A percentile compares a stretch with the other conserved stretches of the same genome.
Evolutionary conservation across 305 asterid species (phyloP).

Genomic region (Fraxinus sp.): DNA sequence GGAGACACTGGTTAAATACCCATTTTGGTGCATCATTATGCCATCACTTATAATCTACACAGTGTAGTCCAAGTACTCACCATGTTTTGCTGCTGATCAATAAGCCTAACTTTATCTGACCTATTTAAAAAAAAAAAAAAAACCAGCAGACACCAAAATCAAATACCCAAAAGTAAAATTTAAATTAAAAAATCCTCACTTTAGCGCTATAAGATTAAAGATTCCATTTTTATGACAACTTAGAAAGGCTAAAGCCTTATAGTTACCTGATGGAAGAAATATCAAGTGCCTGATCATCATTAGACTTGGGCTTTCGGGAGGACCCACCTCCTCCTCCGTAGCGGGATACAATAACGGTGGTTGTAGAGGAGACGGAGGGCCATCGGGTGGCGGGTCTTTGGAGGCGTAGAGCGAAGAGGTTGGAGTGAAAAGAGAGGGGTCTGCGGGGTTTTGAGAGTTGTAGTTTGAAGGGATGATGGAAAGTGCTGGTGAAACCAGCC

Average conservation of each 20-base stretch:
- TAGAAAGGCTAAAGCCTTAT: constrained; percentile 4
- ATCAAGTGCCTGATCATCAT: constrained; percentile 68
- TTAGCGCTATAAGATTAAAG: background rate
- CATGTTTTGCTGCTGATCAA: constrained; percentile 87
- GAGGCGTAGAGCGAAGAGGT: constrained; percentile 34
- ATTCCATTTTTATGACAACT: background rate
- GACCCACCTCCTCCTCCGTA: constrained; percentile 45
- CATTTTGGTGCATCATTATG: background rate
- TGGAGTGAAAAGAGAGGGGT: constrained; percentile 30
- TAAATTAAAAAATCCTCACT: constrained; percentile 2
- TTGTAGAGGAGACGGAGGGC: constrained; percentile 29
- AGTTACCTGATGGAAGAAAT: constrained; percentile 56
- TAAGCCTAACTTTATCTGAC: constrained; percentile 86
- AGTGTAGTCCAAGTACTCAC: constrained; percentile 41
- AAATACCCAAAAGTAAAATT: constrained; percentile 13
- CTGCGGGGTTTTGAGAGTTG: constrained; percentile 36
- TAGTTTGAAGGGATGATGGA: constrained; percentile 39
- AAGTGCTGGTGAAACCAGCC: constrained; percentile 82
- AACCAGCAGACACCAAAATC: constrained; percentile 25
- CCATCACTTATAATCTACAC: background rate
- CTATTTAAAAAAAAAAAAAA: constrained; percentile 37
- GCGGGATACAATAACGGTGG: constrained; percentile 43
- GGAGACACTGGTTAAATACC: constrained; percentile 21
- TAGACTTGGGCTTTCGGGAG: constrained; percentile 36
- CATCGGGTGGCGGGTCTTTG: constrained; percentile 20